Base-by-base conservation (phyloP, 2,329 filamentous ascomycete species). In the Claviceps quebecensis region DNA sequence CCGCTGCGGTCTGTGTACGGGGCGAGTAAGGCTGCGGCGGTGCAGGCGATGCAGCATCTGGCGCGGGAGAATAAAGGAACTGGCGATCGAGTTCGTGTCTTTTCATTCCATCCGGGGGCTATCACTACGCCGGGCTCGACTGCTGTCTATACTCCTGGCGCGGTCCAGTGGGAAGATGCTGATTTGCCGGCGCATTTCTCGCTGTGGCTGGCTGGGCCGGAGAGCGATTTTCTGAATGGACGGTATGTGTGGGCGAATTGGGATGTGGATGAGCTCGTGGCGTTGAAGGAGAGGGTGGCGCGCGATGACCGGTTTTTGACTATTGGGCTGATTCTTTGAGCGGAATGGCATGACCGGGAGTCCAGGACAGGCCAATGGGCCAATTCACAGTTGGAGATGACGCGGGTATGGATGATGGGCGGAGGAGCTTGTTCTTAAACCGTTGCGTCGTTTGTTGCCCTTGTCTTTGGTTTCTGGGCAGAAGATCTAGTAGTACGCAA, bases 1-100 rank as follows among this genome's bases (percentile, higher is more conserved):
- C 26, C 38, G 9, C 14, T 40, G 29, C 39, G 48, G 4, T 39
- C 40, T 4, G 48, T 16, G 11, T 50, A 50, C 39, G 48, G 48
- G 9, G 11, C 48, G 11, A 50, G 48, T 13, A 50, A 50, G 40
- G 48, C 48, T 5, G 48, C 48, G 2, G 39, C 48, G 14, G 38
- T 41, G 38, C 48, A 50, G 26, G 37, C 39, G 39, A 50, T 50
- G 48, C 48, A 26, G 48, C 48, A 50, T 34, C 23, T 50, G 37
- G 48, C 48, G 23, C 16, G 36, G 37, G 48, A 49, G 39, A 38
- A 49, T 16, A 0, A 37, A 41, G 16, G 19, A n/a, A 26, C n/a
- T n/a, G 26, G 4, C 3, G 2, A 8, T 17, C 2, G 9, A 4
- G 41, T 23, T 5, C 29, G 47, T 8, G 38, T 48, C 29, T 41